Base-by-base conservation (phyloP, 225 moss, liverwort and hornwort species). In the Ulota crispa region DNA sequence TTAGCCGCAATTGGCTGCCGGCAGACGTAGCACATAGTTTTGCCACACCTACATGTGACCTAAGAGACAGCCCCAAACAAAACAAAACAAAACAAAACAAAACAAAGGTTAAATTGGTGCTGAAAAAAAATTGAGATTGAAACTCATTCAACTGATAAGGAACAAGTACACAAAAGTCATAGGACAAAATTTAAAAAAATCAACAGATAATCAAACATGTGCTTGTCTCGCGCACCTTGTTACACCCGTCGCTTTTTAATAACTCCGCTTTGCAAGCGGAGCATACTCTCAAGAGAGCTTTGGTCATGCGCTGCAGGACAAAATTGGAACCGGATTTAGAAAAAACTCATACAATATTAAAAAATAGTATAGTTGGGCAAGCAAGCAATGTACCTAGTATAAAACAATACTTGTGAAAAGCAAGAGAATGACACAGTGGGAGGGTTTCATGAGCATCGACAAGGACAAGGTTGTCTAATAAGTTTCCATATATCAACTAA, bases 1-100 rank as follows among this genome's bases (percentile, higher is more conserved):
- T 83, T 83, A 68, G 89, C 23, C n/a, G 79, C 66, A 75, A 95
- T 95, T 30, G 91, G 78, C 77, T 68, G 75, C 14, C 93, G 88
- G 80, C 95, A 95, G 39, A 95, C 78, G 64, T 95, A 95, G 80
- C 95, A 95, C 89, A 95, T 93, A 45, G 78, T 85, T 87, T 91
- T 76, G 57, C 93, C 95, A 84, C 95, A 95, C 81, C 93, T 87
- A 77, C 95, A 95, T 68, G 79, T 92, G 63, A 95, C 89, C 95
- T 95, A 83, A 66, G 64, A 82, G 75, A 37, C 70, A 86, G 76
- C 7, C 13, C 68, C 66, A 82, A 27, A 45, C 28, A 34, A 81
- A 26, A 73, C 52, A 14, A 78, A 15, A 74, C 68, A 2, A 14
- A n/a, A n/a, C n/a, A n/a, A 82, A 27, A 45, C 28, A 34, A 81